These are phyloP conservation scores for Pichia cabralensis DNA, from an alignment of 805 yeast species.

Conservation along the genomic window DNA sequence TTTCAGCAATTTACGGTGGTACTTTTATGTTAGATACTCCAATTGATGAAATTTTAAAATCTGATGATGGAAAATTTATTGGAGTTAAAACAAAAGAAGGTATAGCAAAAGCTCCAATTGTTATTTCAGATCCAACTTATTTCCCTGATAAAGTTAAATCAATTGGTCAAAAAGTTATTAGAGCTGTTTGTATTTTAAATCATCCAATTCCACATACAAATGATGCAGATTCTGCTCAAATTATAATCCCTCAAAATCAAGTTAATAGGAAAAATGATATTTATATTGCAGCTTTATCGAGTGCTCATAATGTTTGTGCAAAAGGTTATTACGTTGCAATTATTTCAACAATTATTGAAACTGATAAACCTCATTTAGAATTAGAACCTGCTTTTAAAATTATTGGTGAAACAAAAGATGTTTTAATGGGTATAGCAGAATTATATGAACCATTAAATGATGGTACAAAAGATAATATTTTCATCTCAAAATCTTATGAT, in stretches of 20 bases:
- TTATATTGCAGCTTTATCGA: constrained; percentile 82
- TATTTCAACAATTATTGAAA: constrained; percentile 89
- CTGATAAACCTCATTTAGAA: constrained; percentile 85
- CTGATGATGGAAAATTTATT: constrained; percentile 57
- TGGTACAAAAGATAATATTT: constrained; percentile 72
- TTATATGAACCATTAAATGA: constrained; percentile 78
- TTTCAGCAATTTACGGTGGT: constrained; percentile 96
- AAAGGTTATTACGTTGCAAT: constrained; percentile 87
- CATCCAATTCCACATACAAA: constrained; percentile 80
- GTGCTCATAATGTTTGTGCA: constrained; percentile 83
- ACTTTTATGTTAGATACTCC: constrained; percentile 98
- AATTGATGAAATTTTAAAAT: constrained; percentile 76
- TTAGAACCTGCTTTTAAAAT: constrained; percentile 89
- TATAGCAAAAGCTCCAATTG: constrained; percentile 80
- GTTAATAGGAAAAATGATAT: constrained; percentile 89
- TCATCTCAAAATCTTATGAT: constrained; percentile 82
- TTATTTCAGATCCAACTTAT: constrained; percentile 96
- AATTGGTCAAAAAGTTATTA: constrained; percentile 65
- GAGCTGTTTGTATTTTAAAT: constrained; percentile 82
- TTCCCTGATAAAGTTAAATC: constrained; percentile 75
- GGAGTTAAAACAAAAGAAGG: constrained; percentile 93
- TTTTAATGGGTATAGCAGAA: constrained; percentile 90
- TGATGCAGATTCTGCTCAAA: constrained; percentile 82
- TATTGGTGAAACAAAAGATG: constrained; percentile 70
- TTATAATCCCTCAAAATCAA: constrained; percentile 94